These are phyloP conservation scores for Pseudogymnoascus sp. DNA, from an alignment of 2,329 filamentous ascomycete species.

Conservation along the genomic window DNA sequence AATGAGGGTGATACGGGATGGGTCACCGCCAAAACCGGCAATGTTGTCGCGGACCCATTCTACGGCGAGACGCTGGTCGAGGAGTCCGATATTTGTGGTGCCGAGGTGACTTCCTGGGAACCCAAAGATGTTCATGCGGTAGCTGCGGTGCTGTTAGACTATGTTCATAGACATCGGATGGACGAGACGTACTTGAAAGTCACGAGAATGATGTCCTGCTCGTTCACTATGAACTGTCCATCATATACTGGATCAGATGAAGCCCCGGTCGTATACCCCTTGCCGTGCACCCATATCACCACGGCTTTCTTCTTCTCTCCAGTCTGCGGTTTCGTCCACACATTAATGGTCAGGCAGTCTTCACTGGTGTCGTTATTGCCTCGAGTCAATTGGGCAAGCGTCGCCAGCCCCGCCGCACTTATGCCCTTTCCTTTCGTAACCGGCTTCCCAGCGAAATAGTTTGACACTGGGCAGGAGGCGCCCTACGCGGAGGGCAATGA, in stretches of 20 bases:
- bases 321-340: slow-evolving; percentile 18
- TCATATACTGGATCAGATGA: slow-evolving; percentile 35
- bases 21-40: slow-evolving; percentile 52
- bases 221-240: slow-evolving; percentile 36
- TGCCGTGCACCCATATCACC: slow-evolving; percentile 39
- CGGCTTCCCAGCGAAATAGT: not conserved
- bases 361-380: slow-evolving; percentile 13
- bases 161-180: slow-evolving; percentile 20
- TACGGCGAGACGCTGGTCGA: slow-evolving; percentile 53
- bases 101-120: slow-evolving; percentile 27
- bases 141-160: slow-evolving; percentile 21
- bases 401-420: slow-evolving; percentile 17
- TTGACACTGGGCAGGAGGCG: not conserved
- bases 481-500: not conserved
- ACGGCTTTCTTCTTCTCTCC: slow-evolving; percentile 32
- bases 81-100: slow-evolving; percentile 50
- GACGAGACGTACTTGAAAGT: slow-evolving; percentile 38
- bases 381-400: slow-evolving; percentile 10
- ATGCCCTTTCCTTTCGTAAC: slow-evolving; percentile 14
- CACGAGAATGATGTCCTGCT: slow-evolving; percentile 39
- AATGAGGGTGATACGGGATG: slow-evolving; percentile 45
- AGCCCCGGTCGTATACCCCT: slow-evolving; percentile 34
- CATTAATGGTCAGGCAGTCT: slow-evolving; percentile 24
- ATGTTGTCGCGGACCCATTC: slow-evolving; percentile 56
- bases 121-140: slow-evolving; percentile 33